Conservation (phyloP, 208 protist species). For the Trypanosoma rangeli region DNA sequence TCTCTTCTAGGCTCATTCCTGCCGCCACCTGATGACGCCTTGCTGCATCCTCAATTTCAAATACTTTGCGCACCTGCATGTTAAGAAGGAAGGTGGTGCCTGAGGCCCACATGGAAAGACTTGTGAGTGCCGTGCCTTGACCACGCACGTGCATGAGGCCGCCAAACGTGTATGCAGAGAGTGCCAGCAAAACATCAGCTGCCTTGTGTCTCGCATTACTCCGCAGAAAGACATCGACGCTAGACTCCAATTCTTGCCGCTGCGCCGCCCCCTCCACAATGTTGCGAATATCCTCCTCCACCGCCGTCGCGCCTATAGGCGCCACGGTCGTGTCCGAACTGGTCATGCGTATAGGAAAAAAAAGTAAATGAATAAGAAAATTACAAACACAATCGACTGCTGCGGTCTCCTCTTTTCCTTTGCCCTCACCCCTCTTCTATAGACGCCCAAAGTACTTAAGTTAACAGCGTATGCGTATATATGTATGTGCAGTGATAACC, state of each 20-base stretch:
- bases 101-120: constrained; percentile 74
- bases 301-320: not conserved
- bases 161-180: constrained; percentile 65
- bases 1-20: constrained; percentile 22
- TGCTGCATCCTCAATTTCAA: constrained; percentile 35
- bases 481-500: not conserved
- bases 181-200: constrained; percentile 45
- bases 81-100: constrained; percentile 75
- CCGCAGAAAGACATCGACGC: constrained; percentile 32
- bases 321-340: not conserved
- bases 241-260: constrained; percentile 31
- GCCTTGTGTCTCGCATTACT: constrained; percentile 64
- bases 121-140: constrained; percentile 65
- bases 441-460: too few species aligned
- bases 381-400: not conserved
- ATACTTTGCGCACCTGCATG: constrained; percentile 47
- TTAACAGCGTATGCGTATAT: not conserved
- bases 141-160: constrained; percentile 68
- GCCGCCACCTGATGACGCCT: constrained; percentile 10
- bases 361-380: not conserved
- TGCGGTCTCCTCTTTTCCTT: too few species aligned
- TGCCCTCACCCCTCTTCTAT: too few species aligned
- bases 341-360: not conserved
- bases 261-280: constrained; percentile 49
- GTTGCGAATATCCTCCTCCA: constrained; percentile 39